These are phyloP conservation scores for Xylariaceae sp. DNA, from an alignment of 2,329 filamentous ascomycete species.

Conservation along the genomic window DNA sequence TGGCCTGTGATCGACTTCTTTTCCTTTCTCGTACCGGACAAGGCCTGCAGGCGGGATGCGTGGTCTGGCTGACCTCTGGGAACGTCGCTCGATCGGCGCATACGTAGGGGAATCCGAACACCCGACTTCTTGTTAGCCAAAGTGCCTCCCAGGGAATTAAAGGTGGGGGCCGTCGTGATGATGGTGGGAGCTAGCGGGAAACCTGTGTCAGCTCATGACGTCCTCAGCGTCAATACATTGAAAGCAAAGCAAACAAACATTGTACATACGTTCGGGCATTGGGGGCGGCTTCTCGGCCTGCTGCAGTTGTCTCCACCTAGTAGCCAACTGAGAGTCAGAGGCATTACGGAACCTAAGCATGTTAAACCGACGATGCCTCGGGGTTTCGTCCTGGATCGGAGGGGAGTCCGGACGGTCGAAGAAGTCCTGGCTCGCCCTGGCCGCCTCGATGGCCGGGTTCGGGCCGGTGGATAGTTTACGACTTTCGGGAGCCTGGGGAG, in stretches of 20 bases:
- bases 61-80: conserved; percentile 34
- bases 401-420: conserved; percentile 42
- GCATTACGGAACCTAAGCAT: conserved; percentile 85
- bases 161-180: conserved; percentile 86
- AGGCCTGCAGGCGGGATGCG: conserved; percentile 17
- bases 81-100: conserved; percentile 49
- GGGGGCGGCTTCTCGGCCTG: conserved; percentile 50
- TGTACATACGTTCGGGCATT: conserved; percentile 50
- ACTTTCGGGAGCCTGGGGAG: conserved; percentile 15
- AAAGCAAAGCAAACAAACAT: conserved; percentile 1
- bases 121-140: conserved; percentile 51
- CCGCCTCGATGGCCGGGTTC: conserved; percentile 9
- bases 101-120: conserved; percentile 48
- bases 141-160: conserved; percentile 44
- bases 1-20: conserved; percentile 38
- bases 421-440: conserved; percentile 28
- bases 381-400: conserved; percentile 49
- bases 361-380: conserved; percentile 57
- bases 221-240: neutral
- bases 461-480: conserved; percentile 23
- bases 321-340: conserved; percentile 82
- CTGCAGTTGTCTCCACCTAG: conserved; percentile 64
- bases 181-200: conserved; percentile 58
- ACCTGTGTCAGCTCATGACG: conserved; percentile 23
- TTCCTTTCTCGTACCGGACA: conserved; percentile 34